phyloP scores from a whole-genome alignment of 306 rosid genomes.

The Glycine soja region DNA sequence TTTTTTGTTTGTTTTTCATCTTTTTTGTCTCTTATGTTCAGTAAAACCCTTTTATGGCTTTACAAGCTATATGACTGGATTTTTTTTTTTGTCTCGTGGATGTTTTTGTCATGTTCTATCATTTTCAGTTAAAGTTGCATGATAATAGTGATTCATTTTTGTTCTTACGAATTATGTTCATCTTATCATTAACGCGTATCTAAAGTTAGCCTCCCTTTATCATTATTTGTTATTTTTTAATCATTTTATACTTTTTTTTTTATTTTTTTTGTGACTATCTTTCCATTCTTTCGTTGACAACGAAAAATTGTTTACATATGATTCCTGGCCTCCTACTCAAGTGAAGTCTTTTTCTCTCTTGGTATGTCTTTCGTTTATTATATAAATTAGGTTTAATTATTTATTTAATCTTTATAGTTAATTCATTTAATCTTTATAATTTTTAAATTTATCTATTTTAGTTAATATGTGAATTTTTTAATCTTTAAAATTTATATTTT shows the following conservation, averaged over 20 bases:
- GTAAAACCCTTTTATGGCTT: conserved; percentile 42
- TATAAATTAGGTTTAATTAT: no score
- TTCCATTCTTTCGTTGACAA: not conserved
- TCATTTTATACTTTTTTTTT: no score
- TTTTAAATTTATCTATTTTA: no score
- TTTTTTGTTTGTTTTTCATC: conserved; percentile 46
- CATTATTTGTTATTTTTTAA: not conserved
- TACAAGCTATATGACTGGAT: conserved; percentile 49
- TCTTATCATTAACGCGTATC: not conserved
- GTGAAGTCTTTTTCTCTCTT: not conserved
- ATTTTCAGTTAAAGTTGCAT: conserved; percentile 48
- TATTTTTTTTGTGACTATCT: no score
- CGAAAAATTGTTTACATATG: not conserved
- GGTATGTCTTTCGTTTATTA: not conserved
- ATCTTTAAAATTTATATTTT: no score
- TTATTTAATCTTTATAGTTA: no score
- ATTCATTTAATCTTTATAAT: no score
- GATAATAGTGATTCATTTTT: conserved; percentile 46
- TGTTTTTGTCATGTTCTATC: conserved; percentile 41
- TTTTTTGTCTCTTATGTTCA: conserved; percentile 13
- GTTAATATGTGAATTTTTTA: no score
- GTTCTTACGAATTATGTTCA: not conserved
- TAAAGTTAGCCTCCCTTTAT: not conserved
- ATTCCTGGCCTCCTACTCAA: not conserved
- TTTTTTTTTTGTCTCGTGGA: conserved; percentile 52